A percentile compares a stretch with the other conserved stretches of the same genome.
Evolutionary conservation across 2,329 filamentous ascomycete genomes (phyloP).

Genomic region (Ramularia endophylla): DNA sequence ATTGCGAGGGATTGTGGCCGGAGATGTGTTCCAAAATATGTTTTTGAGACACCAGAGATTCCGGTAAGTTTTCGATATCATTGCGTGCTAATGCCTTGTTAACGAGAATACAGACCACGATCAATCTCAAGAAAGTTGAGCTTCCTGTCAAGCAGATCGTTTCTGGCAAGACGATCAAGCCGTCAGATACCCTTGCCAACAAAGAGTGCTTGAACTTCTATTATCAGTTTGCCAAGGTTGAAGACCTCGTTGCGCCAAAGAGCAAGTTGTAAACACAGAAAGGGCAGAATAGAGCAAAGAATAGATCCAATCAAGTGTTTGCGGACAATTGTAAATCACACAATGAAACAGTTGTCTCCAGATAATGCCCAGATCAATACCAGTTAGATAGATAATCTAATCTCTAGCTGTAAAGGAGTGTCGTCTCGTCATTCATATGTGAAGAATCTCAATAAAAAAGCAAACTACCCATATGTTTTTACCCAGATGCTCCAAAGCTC

Average conservation of each 20-base stretch:
- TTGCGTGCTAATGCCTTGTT: not conserved
- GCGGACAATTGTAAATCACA: not conserved
- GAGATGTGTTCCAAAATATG: constrained; percentile 69
- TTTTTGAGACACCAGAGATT: constrained; percentile 76
- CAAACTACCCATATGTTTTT: no score
- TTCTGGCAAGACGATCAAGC: constrained; percentile 65
- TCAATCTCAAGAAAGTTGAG: constrained; percentile 83
- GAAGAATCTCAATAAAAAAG: not conserved
- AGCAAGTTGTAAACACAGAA: constrained; percentile 49
- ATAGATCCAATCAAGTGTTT: no score
- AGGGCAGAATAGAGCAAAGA: no score
- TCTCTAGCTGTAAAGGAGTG: constrained; percentile 11
- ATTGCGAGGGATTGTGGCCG: constrained; percentile 63
- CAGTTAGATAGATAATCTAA: constrained; percentile 7
- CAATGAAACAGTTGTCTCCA: not conserved
- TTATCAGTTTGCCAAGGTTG: constrained; percentile 70
- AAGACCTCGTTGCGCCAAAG: constrained; percentile 48
- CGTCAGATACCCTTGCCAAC: constrained; percentile 71
- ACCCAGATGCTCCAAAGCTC: not conserved
- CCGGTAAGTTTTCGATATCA: constrained; percentile 51
- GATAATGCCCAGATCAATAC: not conserved
- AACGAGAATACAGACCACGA: constrained; percentile 54
- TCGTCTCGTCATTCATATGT: constrained; percentile 1
- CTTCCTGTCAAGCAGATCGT: constrained; percentile 80
- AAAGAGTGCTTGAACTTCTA: constrained; percentile 70